Conservation (phyloP, 148 eudicot species). For the Fagopyrum tataricum region DNA sequence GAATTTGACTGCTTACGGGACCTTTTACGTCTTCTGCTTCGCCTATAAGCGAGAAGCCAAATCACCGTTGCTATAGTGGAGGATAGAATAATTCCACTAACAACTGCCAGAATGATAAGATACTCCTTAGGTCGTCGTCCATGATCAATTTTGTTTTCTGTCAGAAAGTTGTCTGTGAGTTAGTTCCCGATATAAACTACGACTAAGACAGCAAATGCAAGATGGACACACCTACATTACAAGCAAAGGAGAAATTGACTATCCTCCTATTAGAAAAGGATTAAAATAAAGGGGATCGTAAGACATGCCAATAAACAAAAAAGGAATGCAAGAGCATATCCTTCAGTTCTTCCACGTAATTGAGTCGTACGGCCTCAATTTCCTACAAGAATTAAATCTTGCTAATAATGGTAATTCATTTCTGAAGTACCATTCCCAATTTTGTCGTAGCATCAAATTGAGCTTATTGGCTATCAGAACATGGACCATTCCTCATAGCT, state of each 20-base stretch:
- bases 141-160: constrained; percentile 55
- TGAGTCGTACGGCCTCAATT: background rate
- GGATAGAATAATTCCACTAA: constrained; percentile 71
- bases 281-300: background rate
- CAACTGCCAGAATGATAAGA: constrained; percentile 66
- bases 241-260: background rate
- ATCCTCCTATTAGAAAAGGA: background rate
- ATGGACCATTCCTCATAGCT: background rate
- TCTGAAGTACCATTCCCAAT: background rate
- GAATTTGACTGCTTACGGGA: constrained; percentile 64
- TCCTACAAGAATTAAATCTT: background rate
- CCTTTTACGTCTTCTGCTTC: constrained; percentile 68
- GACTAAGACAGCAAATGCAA: background rate
- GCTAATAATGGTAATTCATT: background rate
- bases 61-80: constrained; percentile 62
- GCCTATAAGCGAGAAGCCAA: constrained; percentile 69
- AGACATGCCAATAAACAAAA: background rate
- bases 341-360: background rate
- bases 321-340: background rate
- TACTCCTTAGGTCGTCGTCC: constrained; percentile 69
- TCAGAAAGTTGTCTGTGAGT: background rate
- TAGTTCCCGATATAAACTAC: background rate
- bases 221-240: background rate
- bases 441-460: background rate
- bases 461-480: background rate